These are phyloP conservation scores for Diversispora eburnea DNA, from an alignment of 192 early-diverging fungal genomes.

Conservation along the genomic window DNA sequence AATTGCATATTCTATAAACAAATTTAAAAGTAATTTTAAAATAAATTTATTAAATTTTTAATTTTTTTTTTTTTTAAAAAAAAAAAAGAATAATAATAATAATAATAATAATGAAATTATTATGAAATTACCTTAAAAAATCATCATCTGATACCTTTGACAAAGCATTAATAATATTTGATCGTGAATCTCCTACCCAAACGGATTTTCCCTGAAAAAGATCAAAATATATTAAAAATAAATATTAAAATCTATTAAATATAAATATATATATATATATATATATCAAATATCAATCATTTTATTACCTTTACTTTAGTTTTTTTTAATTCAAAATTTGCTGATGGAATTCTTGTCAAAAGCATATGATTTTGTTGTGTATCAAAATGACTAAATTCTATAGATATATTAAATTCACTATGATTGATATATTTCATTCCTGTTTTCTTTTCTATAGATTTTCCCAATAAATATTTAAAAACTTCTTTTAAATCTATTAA, in stretches of 20 bases:
- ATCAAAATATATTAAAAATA: neutral
- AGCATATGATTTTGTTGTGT: slow-evolving; percentile 54
- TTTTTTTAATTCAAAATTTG: slow-evolving; percentile 16
- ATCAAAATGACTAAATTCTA: slow-evolving; percentile 47
- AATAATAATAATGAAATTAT: neutral
- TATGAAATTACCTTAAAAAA: slow-evolving; percentile 38
- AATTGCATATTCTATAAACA: neutral
- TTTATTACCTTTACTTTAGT: slow-evolving; percentile 3
- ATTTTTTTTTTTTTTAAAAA: neutral
- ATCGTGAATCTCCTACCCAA: slow-evolving; percentile 44
- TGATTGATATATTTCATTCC: slow-evolving; percentile 15
- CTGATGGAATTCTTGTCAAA: slow-evolving; percentile 36
- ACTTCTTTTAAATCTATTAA: slow-evolving; percentile 13
- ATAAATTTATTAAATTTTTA: neutral
- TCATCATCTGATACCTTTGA: slow-evolving; percentile 38
- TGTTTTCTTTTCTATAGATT: slow-evolving; percentile 3
- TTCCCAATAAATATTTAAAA: slow-evolving; percentile 18
- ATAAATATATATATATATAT: no score
- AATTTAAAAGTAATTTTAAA: neutral
- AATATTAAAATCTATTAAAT: neutral
- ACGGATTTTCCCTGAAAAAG: slow-evolving; percentile 41
- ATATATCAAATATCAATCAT: neutral
- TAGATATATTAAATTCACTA: slow-evolving; percentile 42
- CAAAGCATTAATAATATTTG: slow-evolving; percentile 45
- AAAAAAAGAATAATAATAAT: no score